phyloP scores from a whole-genome alignment of 306 rosid species.

The Cercis canadensis region DNA sequence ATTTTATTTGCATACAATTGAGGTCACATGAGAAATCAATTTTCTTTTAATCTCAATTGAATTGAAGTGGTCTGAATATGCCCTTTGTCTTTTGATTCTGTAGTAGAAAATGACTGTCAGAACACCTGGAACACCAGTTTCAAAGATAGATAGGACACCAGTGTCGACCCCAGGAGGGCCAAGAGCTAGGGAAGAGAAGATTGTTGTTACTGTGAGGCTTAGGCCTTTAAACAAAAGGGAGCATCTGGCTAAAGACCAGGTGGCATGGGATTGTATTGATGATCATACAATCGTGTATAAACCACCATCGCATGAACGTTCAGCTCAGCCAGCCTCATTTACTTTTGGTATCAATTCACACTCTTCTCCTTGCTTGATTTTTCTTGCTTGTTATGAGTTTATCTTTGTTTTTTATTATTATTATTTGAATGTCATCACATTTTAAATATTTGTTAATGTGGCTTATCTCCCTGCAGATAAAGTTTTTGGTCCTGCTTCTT shows the following conservation, averaged over 20 bases:
- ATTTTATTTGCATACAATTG: conserved; percentile 4
- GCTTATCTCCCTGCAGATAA: conserved; percentile 64
- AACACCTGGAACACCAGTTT: conserved; percentile 94
- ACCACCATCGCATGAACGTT: conserved; percentile 73
- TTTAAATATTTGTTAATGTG: conserved; percentile 23
- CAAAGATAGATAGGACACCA: conserved; percentile 85
- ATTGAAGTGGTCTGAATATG: not conserved
- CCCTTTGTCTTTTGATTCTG: not conserved
- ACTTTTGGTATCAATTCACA: conserved; percentile 71
- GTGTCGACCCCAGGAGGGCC: conserved; percentile 89
- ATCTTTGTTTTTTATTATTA: not conserved
- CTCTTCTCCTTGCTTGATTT: not conserved
- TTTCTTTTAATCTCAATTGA: not conserved
- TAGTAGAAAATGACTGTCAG: conserved; percentile 68
- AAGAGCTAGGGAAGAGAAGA: conserved; percentile 82
- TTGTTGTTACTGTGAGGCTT: conserved; percentile 91
- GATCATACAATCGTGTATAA: conserved; percentile 73
- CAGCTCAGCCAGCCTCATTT: conserved; percentile 69
- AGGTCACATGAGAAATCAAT: not conserved
- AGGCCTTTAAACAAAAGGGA: conserved; percentile 91
- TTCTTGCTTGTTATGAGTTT: not conserved
- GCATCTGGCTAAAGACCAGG: conserved; percentile 87
- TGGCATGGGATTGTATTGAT: conserved; percentile 94
- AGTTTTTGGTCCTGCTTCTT: conserved; percentile 76
- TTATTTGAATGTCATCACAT: not conserved